Evolutionary conservation across 2,329 filamentous ascomycete species (phyloP).

Genomic region (Calonectria pseudoturangicola): DNA sequence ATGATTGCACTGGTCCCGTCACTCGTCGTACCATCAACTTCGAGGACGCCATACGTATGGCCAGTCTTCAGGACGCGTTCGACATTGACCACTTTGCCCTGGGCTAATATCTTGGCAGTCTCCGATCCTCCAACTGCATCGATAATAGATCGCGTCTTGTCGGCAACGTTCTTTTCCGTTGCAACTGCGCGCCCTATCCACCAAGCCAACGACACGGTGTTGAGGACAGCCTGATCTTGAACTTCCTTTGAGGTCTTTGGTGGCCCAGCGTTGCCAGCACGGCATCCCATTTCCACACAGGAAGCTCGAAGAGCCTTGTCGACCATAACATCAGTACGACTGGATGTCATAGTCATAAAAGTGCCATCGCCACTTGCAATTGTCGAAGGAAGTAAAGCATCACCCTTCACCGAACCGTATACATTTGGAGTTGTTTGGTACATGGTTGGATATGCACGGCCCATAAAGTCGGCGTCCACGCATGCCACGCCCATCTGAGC

Average conservation of each 20-base stretch:
- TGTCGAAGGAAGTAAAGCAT: slow-evolving; percentile 10
- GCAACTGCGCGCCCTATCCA: slow-evolving; percentile 69
- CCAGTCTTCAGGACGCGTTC: slow-evolving; percentile 68
- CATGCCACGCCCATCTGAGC: slow-evolving; percentile 8
- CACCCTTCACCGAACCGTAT: background rate
- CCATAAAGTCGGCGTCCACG: slow-evolving; percentile 13
- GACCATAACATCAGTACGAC: slow-evolving; percentile 54
- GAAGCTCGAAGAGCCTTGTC: slow-evolving; percentile 36
- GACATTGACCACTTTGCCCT: slow-evolving; percentile 53
- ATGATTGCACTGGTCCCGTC: slow-evolving; percentile 55
- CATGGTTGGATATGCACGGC: slow-evolving; percentile 16
- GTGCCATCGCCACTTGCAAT: slow-evolving; percentile 22
- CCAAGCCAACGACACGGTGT: slow-evolving; percentile 63
- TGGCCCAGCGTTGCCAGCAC: slow-evolving; percentile 56
- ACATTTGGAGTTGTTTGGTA: slow-evolving; percentile 21
- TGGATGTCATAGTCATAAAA: slow-evolving; percentile 33
- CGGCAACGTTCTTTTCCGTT: slow-evolving; percentile 60
- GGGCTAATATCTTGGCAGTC: slow-evolving; percentile 50
- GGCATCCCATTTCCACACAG: slow-evolving; percentile 57
- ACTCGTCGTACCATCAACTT: slow-evolving; percentile 59
- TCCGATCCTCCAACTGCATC: slow-evolving; percentile 60
- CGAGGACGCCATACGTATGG: slow-evolving; percentile 63
- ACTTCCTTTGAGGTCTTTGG: slow-evolving; percentile 57
- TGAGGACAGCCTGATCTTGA: slow-evolving; percentile 57
- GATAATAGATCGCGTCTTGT: slow-evolving; percentile 61